A percentile compares a stretch with the other conserved stretches of the same genome.
Evolutionary conservation across 2,329 filamentous ascomycete genomes (phyloP).

Genomic region (Alternaria conjuncta): DNA sequence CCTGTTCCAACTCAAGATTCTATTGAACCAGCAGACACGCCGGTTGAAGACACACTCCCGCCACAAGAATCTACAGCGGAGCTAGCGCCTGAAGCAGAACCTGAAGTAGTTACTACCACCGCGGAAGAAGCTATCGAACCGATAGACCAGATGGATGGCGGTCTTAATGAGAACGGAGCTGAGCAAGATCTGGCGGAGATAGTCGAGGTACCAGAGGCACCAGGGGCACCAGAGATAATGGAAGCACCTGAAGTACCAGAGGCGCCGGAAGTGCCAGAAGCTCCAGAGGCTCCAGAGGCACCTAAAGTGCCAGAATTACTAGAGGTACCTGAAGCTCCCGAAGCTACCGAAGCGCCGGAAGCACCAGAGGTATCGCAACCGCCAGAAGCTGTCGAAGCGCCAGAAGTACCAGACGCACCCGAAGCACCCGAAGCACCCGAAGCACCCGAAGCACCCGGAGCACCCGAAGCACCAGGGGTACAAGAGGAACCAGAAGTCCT

Average conservation of each 20-base stretch:
- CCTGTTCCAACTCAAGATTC: not conserved
- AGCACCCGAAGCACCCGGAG: not conserved
- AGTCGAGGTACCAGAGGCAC: not conserved
- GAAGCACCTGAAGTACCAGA: not conserved
- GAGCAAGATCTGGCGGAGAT: conserved; percentile 1
- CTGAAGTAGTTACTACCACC: not conserved
- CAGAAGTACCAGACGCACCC: not conserved
- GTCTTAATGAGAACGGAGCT: not conserved
- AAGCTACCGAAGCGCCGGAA: not conserved
- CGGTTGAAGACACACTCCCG: not conserved
- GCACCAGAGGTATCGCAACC: not conserved
- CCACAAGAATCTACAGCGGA: not conserved
- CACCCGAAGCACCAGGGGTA: not conserved
- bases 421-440: not conserved
- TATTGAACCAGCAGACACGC: not conserved
- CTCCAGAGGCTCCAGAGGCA: not conserved
- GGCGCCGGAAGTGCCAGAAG: not conserved
- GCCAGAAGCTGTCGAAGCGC: not conserved
- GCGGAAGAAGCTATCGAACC: not conserved
- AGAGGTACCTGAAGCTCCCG: not conserved
- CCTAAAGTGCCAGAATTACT: too few relatives aligned
- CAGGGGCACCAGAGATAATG: not conserved
- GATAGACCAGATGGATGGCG: conserved; percentile 1
- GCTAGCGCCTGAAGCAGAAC: not conserved
- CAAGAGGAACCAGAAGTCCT: not conserved